phyloP scores from a whole-genome alignment of 495 filamentous ascomycete species.

The Amniculicola lignicola region DNA sequence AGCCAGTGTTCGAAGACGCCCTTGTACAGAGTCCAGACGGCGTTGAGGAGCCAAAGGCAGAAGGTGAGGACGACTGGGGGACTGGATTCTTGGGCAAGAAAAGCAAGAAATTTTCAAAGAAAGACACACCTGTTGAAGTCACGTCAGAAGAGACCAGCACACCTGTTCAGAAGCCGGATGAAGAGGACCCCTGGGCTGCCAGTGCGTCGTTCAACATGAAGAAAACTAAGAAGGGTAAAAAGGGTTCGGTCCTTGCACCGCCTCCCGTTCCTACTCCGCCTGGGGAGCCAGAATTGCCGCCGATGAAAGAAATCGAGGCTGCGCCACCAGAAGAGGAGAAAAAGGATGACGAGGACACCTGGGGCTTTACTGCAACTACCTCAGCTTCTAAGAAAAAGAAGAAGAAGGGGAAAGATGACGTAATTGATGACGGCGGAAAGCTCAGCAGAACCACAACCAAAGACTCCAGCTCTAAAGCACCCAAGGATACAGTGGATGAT shows the following conservation, averaged over 20 bases:
- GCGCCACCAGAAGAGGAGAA: conserved; percentile 28
- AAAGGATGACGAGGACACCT: conserved; percentile 22
- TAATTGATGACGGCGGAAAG: conserved; percentile 34
- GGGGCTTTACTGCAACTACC: conserved; percentile 19
- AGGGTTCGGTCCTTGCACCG: conserved; percentile 32
- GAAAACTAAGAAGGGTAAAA: conserved; percentile 37
- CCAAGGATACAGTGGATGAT: conserved; percentile 26
- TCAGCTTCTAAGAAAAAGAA: conserved; percentile 36
- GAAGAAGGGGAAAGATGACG: conserved; percentile 27
- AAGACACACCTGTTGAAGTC: conserved; percentile 31
- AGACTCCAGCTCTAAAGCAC: conserved; percentile 26
- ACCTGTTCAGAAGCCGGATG: conserved; percentile 30
- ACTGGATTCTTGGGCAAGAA: conserved; percentile 31
- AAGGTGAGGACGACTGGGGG: conserved; percentile 35
- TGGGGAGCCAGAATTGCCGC: conserved; percentile 25
- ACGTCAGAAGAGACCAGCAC: conserved; percentile 17
- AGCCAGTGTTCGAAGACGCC: conserved; percentile 26
- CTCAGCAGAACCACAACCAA: conserved; percentile 29
- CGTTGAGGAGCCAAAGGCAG: conserved; percentile 39
- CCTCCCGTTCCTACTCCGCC: conserved; percentile 40
- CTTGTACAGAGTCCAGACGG: conserved; percentile 31
- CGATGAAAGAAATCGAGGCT: conserved; percentile 26
- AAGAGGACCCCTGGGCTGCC: conserved; percentile 33
- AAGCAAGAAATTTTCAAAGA: conserved; percentile 26
- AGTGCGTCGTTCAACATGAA: conserved; percentile 29